A percentile compares a stretch with the other conserved stretches of the same genome.
phyloP scores from a whole-genome alignment of 306 rosid genomes.

The Sphenostylis stenocarpa region DNA sequence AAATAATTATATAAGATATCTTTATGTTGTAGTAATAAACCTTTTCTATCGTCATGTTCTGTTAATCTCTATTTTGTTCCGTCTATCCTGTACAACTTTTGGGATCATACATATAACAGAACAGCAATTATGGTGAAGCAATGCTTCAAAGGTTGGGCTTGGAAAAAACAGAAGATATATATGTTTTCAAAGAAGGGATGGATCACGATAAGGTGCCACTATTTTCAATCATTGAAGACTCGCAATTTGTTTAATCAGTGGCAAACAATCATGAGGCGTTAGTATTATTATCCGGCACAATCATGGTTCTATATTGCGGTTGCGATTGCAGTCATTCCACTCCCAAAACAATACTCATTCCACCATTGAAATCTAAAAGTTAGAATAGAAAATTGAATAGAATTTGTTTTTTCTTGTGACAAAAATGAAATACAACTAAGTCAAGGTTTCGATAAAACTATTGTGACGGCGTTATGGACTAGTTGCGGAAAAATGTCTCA shows the following conservation, averaged over 20 bases:
- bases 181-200: neutral
- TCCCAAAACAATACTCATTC: too few relatives aligned
- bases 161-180: neutral
- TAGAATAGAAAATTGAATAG: too few relatives aligned
- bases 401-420: too few relatives aligned
- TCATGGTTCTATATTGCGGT: too few relatives aligned
- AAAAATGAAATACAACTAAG: too few relatives aligned
- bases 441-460: too few relatives aligned
- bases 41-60: neutral
- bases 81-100: neutral
- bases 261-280: slow-evolving; percentile 2
- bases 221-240: neutral
- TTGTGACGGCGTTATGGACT: too few relatives aligned
- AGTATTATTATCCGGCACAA: neutral
- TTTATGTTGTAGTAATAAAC: neutral
- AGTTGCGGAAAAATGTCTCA: too few relatives aligned
- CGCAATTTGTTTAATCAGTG: neutral
- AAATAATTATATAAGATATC: neutral
- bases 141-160: neutral
- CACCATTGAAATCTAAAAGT: too few relatives aligned
- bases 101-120: slow-evolving; percentile 1
- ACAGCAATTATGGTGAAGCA: neutral
- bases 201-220: neutral
- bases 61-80: neutral
- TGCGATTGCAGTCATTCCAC: too few relatives aligned